phyloP scores from a whole-genome alignment of 2,329 filamentous ascomycete genomes.

The Beauveria sp. region DNA sequence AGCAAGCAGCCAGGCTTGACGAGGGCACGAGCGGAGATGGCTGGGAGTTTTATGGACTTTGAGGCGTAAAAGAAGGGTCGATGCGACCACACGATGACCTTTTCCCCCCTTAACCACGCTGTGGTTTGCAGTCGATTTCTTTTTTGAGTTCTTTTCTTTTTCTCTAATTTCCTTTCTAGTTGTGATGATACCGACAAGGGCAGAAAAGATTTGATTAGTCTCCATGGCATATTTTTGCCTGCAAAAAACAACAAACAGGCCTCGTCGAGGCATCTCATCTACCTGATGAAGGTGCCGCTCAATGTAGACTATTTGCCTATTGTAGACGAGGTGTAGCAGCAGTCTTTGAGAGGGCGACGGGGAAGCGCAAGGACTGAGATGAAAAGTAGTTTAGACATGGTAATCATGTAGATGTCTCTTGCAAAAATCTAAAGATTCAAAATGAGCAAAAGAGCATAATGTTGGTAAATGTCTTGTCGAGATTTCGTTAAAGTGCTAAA shows the following conservation, averaged over 20 bases:
- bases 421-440: neutral
- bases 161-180: slow-evolving; percentile 11
- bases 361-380: neutral
- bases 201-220: slow-evolving; percentile 5
- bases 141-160: neutral
- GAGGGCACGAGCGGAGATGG: slow-evolving; percentile 38
- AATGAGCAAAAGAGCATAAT: neutral
- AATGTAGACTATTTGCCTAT: neutral
- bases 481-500: neutral
- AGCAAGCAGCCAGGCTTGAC: slow-evolving; percentile 18
- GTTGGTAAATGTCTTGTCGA: neutral
- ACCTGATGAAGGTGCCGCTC: neutral
- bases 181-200: slow-evolving; percentile 12
- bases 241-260: neutral
- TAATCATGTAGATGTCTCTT: neutral
- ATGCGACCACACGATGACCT: neutral
- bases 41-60: slow-evolving; percentile 60
- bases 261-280: neutral
- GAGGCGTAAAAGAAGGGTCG: slow-evolving; percentile 6
- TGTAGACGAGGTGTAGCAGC: neutral
- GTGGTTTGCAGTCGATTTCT: neutral
- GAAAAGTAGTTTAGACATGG: neutral
- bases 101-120: neutral
- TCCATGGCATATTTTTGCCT: neutral
- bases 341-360: neutral